Base-by-base conservation (phyloP, 2,329 filamentous ascomycete species). In the Colletotrichum noveboracense region DNA sequence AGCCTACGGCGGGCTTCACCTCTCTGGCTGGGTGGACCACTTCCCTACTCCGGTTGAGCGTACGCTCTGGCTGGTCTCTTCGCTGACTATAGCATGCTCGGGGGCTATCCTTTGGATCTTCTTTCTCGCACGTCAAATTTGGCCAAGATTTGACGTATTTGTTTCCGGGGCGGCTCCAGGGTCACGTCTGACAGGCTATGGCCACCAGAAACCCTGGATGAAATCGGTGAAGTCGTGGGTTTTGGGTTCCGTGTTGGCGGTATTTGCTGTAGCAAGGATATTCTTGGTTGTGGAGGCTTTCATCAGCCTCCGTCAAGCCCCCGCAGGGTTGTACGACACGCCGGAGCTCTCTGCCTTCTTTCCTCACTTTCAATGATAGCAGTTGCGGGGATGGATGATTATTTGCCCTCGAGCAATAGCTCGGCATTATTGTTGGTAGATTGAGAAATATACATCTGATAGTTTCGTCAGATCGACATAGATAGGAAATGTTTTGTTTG, bases 11-110 rank as follows among this genome's bases (percentile, higher is more conserved):
- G 71, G 66, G 16, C 64, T 81, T 5, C 81, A 82, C 60, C 64
- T 79, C 10, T 75, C 78, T 3, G 80, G 78, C 9, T 82, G 80
- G 80, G 78, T 80, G 28, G 78, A 81, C 26, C 75, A 81, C 64
- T 82, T 81, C 64, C 79, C 80, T 1, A 78, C 76, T 14, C 30
- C 36, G 6, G 30, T 71, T 5, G 81, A 82, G 56, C 43, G 48
- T 60, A 80, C 75, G 70, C 52, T 81, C 18, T 82, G 80, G 78
- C 69, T 80, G 7, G 74, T 68, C 5, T 68, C 79, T 14, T 48
- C 77, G 1, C 79, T 80, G 65, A 78, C 80, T 10, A 72, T 72
- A 13, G 67, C 74, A 4, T 77, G 69, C 61, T 76, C 74, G 9
- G 74, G 76, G 3, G 55, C 56, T 5, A 28, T 52, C 14, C 18